A percentile compares a stretch with the other conserved stretches of the same genome.
Evolutionary conservation across 2,329 filamentous ascomycete species (phyloP).

Genomic region (Bipolaris cookei): DNA sequence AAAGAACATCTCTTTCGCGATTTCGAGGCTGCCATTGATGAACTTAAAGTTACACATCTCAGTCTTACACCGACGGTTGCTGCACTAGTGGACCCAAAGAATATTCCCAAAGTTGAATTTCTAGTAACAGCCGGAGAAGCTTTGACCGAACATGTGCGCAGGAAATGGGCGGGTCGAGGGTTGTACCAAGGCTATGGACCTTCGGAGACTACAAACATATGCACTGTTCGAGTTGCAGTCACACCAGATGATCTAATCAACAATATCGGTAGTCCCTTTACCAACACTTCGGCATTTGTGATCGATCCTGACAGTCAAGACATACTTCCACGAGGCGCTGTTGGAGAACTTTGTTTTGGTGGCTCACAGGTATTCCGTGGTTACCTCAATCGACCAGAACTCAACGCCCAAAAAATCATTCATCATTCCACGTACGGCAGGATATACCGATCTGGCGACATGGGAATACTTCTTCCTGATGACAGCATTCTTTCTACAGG

Average conservation of each 20-base stretch:
- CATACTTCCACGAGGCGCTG: conserved; percentile 70
- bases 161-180: conserved; percentile 69
- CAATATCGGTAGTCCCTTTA: conserved; percentile 76
- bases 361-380: conserved; percentile 79
- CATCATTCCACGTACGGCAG: conserved; percentile 71
- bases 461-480: conserved; percentile 78
- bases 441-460: conserved; percentile 82
- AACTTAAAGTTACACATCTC: conserved; percentile 74
- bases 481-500: conserved; percentile 76
- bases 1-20: conserved; percentile 78
- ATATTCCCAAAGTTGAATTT: conserved; percentile 74
- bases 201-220: conserved; percentile 87
- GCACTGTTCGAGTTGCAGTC: conserved; percentile 72
- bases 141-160: conserved; percentile 73
- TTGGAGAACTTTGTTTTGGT: conserved; percentile 87
- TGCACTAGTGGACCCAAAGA: conserved; percentile 70
- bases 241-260: conserved; percentile 64
- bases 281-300: conserved; percentile 78
- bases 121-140: conserved; percentile 83
- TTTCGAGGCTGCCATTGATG: conserved; percentile 70
- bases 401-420: conserved; percentile 72
- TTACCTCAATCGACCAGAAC: conserved; percentile 70
- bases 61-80: conserved; percentile 88
- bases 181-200: conserved; percentile 83
- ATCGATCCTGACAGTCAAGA: conserved; percentile 49